Evolutionary conservation across 352 stramenopile species (phyloP).

Genomic region (Pythium biforme): DNA sequence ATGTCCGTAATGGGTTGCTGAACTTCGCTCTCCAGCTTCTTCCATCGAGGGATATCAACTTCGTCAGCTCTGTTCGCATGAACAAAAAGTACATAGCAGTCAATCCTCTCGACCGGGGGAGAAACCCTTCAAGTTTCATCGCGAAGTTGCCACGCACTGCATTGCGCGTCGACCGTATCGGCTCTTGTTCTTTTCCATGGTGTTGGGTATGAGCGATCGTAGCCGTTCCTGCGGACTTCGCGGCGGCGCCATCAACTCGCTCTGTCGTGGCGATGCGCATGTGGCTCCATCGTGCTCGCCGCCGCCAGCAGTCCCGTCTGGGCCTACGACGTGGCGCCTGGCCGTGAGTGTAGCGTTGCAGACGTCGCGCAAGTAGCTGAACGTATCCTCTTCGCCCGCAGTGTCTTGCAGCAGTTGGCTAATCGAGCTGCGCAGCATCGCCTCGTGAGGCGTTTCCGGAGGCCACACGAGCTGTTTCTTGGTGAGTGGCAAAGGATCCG

Average conservation of each 20-base stretch:
- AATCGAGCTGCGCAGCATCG: slow-evolving; percentile 45
- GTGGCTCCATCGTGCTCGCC: slow-evolving; percentile 27
- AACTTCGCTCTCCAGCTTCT: slow-evolving; percentile 44
- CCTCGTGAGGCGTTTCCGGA: slow-evolving; percentile 25
- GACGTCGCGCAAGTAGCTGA: slow-evolving; percentile 61
- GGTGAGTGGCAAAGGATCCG: background rate
- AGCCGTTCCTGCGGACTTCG: slow-evolving; percentile 63
- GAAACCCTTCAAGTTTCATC: background rate
- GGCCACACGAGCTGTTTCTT: background rate
- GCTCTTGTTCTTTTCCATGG: slow-evolving; percentile 54
- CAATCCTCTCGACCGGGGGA: background rate
- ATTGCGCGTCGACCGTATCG: slow-evolving; percentile 35
- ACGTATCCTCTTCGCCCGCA: slow-evolving; percentile 39
- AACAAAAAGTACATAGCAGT: background rate
- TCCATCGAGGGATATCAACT: slow-evolving; percentile 40
- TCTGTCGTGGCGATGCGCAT: slow-evolving; percentile 7
- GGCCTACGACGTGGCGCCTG: slow-evolving; percentile 2
- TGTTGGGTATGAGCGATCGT: slow-evolving; percentile 34
- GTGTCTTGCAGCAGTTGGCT: slow-evolving; percentile 55
- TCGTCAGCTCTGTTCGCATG: slow-evolving; percentile 10
- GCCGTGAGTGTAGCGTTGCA: slow-evolving; percentile 47
- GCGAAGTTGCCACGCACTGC: slow-evolving; percentile 28
- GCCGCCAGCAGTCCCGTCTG: slow-evolving; percentile 29
- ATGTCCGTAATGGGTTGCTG: slow-evolving; percentile 60
- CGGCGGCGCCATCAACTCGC: slow-evolving; percentile 26